Evolutionary conservation across 495 filamentous ascomycete genomes (phyloP).

Genomic region (Peziza echinospora): DNA sequence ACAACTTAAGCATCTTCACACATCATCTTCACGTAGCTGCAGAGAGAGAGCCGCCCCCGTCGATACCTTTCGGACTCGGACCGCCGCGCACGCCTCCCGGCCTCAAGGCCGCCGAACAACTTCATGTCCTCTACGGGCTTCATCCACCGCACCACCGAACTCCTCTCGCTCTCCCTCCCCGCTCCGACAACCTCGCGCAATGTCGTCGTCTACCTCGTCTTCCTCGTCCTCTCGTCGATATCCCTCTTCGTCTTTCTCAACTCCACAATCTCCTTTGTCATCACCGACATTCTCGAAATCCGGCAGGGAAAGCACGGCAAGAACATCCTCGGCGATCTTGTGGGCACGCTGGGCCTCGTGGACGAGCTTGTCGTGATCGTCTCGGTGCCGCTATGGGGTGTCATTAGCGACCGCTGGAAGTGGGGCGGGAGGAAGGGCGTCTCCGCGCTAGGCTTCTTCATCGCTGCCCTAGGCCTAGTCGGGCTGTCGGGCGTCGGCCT

Average conservation of each 20-base stretch:
- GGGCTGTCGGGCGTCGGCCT: neutral
- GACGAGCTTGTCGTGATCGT: slow-evolving; percentile 83
- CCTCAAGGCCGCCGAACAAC: too few relatives aligned
- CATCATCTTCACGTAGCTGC: too few relatives aligned
- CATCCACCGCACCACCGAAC: slow-evolving; percentile 10
- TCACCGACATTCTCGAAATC: slow-evolving; percentile 70
- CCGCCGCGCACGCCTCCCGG: too few relatives aligned
- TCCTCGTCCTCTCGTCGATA: slow-evolving; percentile 85
- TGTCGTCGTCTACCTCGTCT: slow-evolving; percentile 63
- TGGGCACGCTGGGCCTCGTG: slow-evolving; percentile 84
- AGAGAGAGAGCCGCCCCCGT: too few relatives aligned
- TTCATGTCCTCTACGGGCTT: neutral
- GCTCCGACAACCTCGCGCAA: slow-evolving; percentile 43
- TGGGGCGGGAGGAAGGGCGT: slow-evolving; percentile 38
- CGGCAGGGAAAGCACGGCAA: slow-evolving; percentile 13
- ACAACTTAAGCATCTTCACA: too few relatives aligned
- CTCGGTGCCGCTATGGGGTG: slow-evolving; percentile 80
- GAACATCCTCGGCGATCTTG: slow-evolving; percentile 53
- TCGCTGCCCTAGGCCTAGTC: slow-evolving; percentile 52
- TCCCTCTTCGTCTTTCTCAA: slow-evolving; percentile 96
- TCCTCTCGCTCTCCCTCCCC: slow-evolving; percentile 33
- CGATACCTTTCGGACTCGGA: too few relatives aligned
- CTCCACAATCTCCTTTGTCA: slow-evolving; percentile 76
- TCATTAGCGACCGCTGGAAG: slow-evolving; percentile 43
- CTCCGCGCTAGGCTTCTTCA: slow-evolving; percentile 51